Base-by-base conservation (phyloP, 1,139 yeast species). In the Pichia sp. region DNA sequence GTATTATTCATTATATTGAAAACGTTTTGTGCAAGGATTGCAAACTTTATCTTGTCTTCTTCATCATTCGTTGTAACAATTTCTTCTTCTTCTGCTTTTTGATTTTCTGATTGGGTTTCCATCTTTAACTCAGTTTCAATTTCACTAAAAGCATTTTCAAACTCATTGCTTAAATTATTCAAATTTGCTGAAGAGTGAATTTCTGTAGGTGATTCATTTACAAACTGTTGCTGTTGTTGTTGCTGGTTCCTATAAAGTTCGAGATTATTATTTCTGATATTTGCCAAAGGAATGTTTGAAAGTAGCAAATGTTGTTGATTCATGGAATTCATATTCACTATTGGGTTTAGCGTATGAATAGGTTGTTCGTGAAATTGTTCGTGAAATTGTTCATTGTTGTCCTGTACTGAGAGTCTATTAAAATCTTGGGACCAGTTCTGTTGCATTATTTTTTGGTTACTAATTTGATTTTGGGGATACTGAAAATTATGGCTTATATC, bases 1-100 rank as follows among this genome's bases (percentile, higher is more conserved):
- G 61, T 52, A 37, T 59, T 54, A 20, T 56, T 48, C 67, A 63
- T 63, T 3, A 61, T 53, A 39, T 53, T 51, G 29, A 60, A 62
- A 1, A 63, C 64, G 5, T 60, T 55, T 35, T 51, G 51, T 1
- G 66, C 66, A 27, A 62, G 48, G 35, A 54, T 50, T 2, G 67
- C 67, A 52, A 63, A 60, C 40, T 56, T 54, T 3, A 52, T 46
- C 43, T 59, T 60, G 23, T 63, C 64, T 22, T 47, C 52, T 37
- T 55, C 53, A 9, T 41, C 43, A 3, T 24, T 33, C 2, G 29
- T 29, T 12, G 35, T 12, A 22, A 39, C 34, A 6, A 25, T 27
- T 27, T 37, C 37, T 25, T 34, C 36, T 28, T 44, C 47, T 34
- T 46, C 45, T 16, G 40, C 51, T 30, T 6, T 10, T 28, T 41